A percentile compares a stretch with the other conserved stretches of the same genome.
These are phyloP conservation scores for Pyrenula aspistea DNA, from an alignment of 495 filamentous ascomycete genomes.

Conservation along the genomic window DNA sequence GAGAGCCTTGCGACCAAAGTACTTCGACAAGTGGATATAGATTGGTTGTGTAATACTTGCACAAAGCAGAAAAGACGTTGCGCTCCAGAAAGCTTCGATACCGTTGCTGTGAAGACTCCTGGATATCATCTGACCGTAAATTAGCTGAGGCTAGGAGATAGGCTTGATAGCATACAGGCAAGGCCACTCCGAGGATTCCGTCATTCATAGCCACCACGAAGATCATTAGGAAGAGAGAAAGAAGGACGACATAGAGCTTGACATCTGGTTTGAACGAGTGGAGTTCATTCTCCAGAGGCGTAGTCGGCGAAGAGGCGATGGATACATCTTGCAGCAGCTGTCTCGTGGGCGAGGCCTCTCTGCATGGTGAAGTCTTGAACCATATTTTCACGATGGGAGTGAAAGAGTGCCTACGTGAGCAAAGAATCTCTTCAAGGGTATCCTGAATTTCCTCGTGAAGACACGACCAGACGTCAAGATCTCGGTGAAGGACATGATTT, in stretches of 20 bases:
- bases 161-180: not conserved
- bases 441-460: too few species aligned
- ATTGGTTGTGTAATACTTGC: slow-evolving; percentile 43
- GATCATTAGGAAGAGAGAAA: slow-evolving; percentile 41
- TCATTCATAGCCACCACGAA: slow-evolving; percentile 40
- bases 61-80: slow-evolving; percentile 48
- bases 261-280: not conserved
- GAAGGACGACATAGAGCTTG: not conserved
- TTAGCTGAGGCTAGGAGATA: not conserved
- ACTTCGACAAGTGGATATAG: slow-evolving; percentile 30
- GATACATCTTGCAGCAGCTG: too few species aligned
- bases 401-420: too few species aligned
- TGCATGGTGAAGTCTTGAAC: too few species aligned
- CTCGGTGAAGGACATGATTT: too few species aligned
- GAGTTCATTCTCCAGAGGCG: not conserved
- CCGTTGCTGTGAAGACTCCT: not conserved
- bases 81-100: slow-evolving; percentile 42
- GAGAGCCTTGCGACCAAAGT: slow-evolving; percentile 27
- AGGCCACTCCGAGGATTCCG: not conserved
- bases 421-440: too few species aligned
- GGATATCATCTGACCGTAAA: not conserved
- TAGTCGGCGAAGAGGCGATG: not conserved
- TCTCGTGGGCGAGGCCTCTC: too few species aligned
- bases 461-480: too few species aligned
- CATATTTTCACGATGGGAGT: too few species aligned